Conservation (phyloP, 495 filamentous ascomycete species). For the Amorphotheca resinae region DNA sequence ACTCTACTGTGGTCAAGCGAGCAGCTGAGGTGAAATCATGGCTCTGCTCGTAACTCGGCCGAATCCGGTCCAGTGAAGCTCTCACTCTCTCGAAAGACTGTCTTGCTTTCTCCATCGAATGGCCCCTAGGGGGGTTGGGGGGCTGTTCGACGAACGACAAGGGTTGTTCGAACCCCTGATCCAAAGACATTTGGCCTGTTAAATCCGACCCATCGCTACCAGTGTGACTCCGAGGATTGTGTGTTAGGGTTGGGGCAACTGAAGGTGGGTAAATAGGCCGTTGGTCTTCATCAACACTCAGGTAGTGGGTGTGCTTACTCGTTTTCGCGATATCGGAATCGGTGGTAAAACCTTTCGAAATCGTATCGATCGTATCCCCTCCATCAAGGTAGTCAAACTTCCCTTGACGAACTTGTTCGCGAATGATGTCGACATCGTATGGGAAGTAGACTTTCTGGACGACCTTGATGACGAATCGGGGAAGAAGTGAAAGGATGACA, state of each 20-base stretch:
- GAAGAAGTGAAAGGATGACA: constrained; percentile 65
- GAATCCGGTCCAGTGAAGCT: constrained; percentile 57
- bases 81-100: constrained; percentile 71
- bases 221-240: constrained; percentile 75
- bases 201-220: constrained; percentile 90
- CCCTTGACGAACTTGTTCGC: constrained; percentile 76
- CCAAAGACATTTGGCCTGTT: too few relatives aligned
- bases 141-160: too few relatives aligned
- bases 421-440: constrained; percentile 87
- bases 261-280: constrained; percentile 88
- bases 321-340: constrained; percentile 57
- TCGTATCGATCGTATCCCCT: constrained; percentile 14
- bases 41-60: constrained; percentile 69
- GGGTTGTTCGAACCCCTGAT: too few relatives aligned
- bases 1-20: constrained; percentile 72
- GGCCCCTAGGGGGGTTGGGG: constrained; percentile 37
- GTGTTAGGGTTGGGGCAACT: constrained; percentile 57
- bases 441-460: constrained; percentile 90
- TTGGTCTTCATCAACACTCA: constrained; percentile 64
- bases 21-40: constrained; percentile 87
- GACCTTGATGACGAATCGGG: constrained; percentile 72
- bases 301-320: constrained; percentile 43
- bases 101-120: constrained; percentile 50
- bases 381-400: constrained; percentile 58
- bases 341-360: constrained; percentile 17